These are phyloP conservation scores for Xylaria venustula DNA, from an alignment of 495 filamentous ascomycete genomes.

Conservation along the genomic window DNA sequence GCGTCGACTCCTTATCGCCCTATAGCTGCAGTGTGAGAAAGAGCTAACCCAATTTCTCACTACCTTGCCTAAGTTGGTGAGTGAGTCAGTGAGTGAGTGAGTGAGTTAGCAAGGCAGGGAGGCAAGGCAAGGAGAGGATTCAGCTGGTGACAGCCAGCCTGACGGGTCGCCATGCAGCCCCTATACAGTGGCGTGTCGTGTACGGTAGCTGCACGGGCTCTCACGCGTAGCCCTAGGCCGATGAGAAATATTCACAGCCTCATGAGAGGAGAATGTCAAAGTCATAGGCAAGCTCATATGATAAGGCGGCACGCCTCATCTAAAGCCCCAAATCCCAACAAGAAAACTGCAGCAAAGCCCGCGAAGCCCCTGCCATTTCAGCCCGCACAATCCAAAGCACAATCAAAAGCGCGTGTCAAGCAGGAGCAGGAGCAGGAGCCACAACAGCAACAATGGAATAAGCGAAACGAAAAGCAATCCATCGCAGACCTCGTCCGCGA, in stretches of 20 bases:
- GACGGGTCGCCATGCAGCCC: slow-evolving; percentile 21
- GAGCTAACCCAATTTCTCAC: too few species aligned
- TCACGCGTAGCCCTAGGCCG: slow-evolving; percentile 3
- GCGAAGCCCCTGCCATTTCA: slow-evolving; percentile 10
- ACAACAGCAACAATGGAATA: neutral
- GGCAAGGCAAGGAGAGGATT: neutral
- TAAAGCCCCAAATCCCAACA: neutral
- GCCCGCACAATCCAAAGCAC: slow-evolving; percentile 4
- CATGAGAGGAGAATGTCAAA: neutral
- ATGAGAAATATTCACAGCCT: neutral
- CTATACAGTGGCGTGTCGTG: slow-evolving; percentile 1
- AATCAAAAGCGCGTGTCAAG: neutral
- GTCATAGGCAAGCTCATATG: neutral
- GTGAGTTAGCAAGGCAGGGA: neutral
- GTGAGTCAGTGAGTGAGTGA: neutral
- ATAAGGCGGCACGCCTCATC: slow-evolving; percentile 9
- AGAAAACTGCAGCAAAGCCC: slow-evolving; percentile 2
- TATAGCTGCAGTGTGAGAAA: too few species aligned
- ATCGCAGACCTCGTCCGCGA: slow-evolving; percentile 20
- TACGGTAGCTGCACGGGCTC: slow-evolving; percentile 10
- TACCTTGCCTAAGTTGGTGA: too few species aligned
- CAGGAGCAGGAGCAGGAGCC: slow-evolving; percentile 6
- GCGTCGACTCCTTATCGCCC: neutral
- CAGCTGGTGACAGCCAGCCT: neutral
- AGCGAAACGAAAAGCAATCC: slow-evolving; percentile 14